Evolutionary conservation across 2,329 filamentous ascomycete species (phyloP), one percentile per base, ranked within the genome.

Genomic region (Falciphora oryzae): DNA sequence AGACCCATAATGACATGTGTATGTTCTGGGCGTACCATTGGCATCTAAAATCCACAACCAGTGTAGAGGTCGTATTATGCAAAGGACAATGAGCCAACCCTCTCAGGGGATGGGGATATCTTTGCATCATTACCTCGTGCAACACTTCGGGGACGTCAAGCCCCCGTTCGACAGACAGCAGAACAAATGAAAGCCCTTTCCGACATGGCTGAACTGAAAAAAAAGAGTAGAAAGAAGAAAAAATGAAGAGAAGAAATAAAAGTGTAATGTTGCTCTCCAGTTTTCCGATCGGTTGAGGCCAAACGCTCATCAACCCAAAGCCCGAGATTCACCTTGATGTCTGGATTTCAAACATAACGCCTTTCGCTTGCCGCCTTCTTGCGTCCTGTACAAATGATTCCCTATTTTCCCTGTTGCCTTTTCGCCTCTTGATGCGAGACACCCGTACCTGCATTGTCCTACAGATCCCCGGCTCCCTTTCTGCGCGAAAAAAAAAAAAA

Each of bases 311-410:
- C 44, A 53, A 53, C 44, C 44, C 44, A 53, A 53, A 53, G n/a
- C 44, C 44, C 44, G 22, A 53, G 44, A n/a, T 53, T 53, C 44
- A 53, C 44, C 44, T n/a, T 25, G 22, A 3, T 53, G 44, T 53
- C 22, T 53, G 44, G 44, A 53, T 53, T n/a, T 22, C 44, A 53
- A 53, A 53, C 44, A 53, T n/a, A 53, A 53, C 44, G 44, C 44
- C 44, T 53, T 53, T 53, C 44, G n/a, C 44, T 53, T 53, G 44
- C 44, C 44, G 44, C 44, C 44, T 53, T 53, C 44, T 53, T 53
- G 44, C 44, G 44, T 53, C 22, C 44, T 53, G 44, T 53, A 53
- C 44, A 53, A 53, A 53, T 53, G 44, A 4, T 53, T 11, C 44
- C 44, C 18, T 53, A 53, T 53, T 53, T 50, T 53, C 44, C 44